Evolutionary conservation across 306 rosid species (phyloP), one percentile per base, ranked within the genome.

Genomic region (Comarum palustre): DNA sequence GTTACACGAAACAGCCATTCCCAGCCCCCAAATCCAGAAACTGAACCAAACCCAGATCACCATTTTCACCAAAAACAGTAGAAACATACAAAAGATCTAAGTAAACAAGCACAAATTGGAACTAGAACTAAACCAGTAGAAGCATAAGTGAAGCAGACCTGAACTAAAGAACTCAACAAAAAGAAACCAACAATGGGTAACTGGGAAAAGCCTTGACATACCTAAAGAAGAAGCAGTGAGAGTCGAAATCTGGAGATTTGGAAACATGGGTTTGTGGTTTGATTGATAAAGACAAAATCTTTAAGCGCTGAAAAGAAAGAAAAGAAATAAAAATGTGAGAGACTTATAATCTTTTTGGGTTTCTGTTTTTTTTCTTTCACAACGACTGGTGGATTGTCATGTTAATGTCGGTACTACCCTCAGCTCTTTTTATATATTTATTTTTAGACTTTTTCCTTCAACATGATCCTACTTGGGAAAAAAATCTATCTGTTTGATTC

Each of bases 381-480:
- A 87, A 89, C 93, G 81, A 80, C 89, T 79, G 96, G 96, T 86
- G 79, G 91, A 89, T 88, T 84, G 87, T 85, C 82, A 13, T 59
- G 10, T 29, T 59, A 29, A 58, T 58, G 43, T 32, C 66, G 66
- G 43, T 16, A 61, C 17, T 61, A 3, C 66, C 24, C 66, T 17
- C 42, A 14, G 0, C 8, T 2, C 31, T 29, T 58, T 14, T 2
- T 12, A 12, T 27, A 13, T 13, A 0, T 1, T 11, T 8, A 2
- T 8, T 22, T 24, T 55, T 24, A 3, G 4, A 19, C 12, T 25
- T 11, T 4, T 29, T 29, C 8, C 16, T 2, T 2, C 17, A 29
- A 29, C 32, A 25, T 24, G 63, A 1, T 3, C 4, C 27, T 20
- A 52, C 58, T 8, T 52, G 27, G 13, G 13, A 52, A 52, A 6